Evolutionary conservation across 202 grass and related monocot genomes (phyloP), one percentile per base, ranked within the genome.

Genomic region (Brachypodium distachyon): DNA sequence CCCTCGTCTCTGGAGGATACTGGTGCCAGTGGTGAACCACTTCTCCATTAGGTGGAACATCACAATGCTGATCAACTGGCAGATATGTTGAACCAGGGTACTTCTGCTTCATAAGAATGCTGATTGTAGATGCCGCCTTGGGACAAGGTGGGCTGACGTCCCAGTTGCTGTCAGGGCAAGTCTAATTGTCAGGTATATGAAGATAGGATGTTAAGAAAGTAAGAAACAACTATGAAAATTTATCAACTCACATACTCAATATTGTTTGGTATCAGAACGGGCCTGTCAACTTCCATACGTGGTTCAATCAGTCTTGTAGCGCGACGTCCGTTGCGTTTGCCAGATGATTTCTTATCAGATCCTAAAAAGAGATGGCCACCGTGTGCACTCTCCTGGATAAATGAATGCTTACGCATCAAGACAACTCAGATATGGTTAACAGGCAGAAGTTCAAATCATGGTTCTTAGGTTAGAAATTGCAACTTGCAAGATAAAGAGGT

Each of bases 81-180:
- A 70, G 18, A 76, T 70, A 83, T 52, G 81, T 83, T 39, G 81
- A 83, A 23, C 81, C 81, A 61, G 81, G 81, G 53, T 83, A 70
- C 53, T 52, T 70, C 73, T 83, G 81, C 73, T 77, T 83, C 64
- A 83, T 32, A 77, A 77, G 73, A 70, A 70, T 9, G 7, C 73
- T 77, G 53, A 77, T 51, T 31, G 81, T 77, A 83, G 81, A 83
- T 34, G 63, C 53, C 73, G 61, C 73, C 64, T 84, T 84, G 32
- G 81, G 42, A 61, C 64, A 84, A 84, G 73, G 73, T 33, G 73
- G 81, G 44, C 61, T 53, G 54, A 77, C 64, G 19, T 77, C 81
- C 81, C 81, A 84, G 27, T 70, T 84, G 74, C 73, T 77, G 73
- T 8, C 55, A 77, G 57, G 58, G 7, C 14, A 41, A 53, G n/a